Base-by-base conservation (phyloP, 768 basidiomycete genomes). In the Bullera alba region DNA sequence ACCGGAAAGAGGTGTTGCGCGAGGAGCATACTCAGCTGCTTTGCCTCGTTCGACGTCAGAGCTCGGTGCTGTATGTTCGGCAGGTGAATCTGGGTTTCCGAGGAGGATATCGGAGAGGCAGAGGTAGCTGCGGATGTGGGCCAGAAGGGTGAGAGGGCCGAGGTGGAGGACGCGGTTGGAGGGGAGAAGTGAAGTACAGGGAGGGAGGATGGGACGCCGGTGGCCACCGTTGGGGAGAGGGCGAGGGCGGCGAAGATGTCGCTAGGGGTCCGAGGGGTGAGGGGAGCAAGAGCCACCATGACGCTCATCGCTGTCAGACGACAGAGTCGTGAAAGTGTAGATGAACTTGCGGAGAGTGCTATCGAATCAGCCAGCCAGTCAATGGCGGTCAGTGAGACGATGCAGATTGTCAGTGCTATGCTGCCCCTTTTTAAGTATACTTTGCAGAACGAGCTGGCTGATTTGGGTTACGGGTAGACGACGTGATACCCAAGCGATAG, bases 21-120 rank as follows among this genome's bases (percentile, higher is more conserved):
- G 3, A 63, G 44, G 4, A 60, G 44, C 23, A 54, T 16, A 2
- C 50, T 54, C 14, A 63, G 42, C 22, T 63, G 61, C 15, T 39
- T 44, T 10, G 58, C 61, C 53, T 63, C 61, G n/a, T 38, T 48
- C 3, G 51, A 35, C 5, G 57, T 45, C 10, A 62, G 54, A 10
- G 46, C 39, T 5, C 60, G 45, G 41, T 51, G 50, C 10, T n/a
- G n/a, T n/a, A n/a, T n/a, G n/a, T n/a, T n/a, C n/a, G n/a, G n/a
- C n/a, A n/a, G 16, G 2, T 7, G n/a, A 5, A 16, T 2, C 42
- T 32, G 29, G 16, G 17, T 15, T 26, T 21, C 8, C 16, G 32
- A 34, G 32, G 32, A 34, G 32, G 32, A n/a, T 34, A 34, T 8
- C 8, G 32, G 32, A n/a, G 32, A 34, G 32, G 32, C 8, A 34